phyloP scores from a whole-genome alignment of 208 protist genomes.

The Trichomonas tenax region DNA sequence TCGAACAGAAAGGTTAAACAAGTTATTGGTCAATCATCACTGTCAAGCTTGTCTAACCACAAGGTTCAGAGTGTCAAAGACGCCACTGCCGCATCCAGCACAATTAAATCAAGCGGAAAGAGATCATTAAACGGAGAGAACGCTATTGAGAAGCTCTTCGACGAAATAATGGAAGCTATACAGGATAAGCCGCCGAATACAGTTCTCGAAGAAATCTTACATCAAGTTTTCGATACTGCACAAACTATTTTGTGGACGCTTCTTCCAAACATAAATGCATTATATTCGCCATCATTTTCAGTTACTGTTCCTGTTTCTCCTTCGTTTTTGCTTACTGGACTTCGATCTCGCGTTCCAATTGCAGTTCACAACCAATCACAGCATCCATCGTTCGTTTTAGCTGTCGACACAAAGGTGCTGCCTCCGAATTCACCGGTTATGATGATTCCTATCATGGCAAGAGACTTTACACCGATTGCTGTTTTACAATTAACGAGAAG shows the following conservation, averaged over 20 bases:
- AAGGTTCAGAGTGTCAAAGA: neutral
- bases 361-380: neutral
- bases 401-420: neutral
- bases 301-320: neutral
- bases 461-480: neutral
- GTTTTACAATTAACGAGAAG: neutral
- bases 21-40: neutral
- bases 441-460: neutral
- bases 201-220: neutral
- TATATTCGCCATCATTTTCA: neutral
- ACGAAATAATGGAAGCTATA: neutral
- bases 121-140: neutral
- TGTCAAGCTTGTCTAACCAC: neutral
- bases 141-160: neutral
- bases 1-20: neutral
- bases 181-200: neutral
- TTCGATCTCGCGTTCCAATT: neutral
- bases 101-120: neutral
- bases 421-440: neutral
- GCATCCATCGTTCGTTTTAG: neutral
- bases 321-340: neutral
- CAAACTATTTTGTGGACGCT: neutral
- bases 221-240: neutral
- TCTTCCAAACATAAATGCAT: neutral
- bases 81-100: neutral